Evolutionary conservation across 192 early-diverging fungal species (phyloP), one percentile per base, ranked within the genome.

Genomic region (Backusella liffmaniae): DNA sequence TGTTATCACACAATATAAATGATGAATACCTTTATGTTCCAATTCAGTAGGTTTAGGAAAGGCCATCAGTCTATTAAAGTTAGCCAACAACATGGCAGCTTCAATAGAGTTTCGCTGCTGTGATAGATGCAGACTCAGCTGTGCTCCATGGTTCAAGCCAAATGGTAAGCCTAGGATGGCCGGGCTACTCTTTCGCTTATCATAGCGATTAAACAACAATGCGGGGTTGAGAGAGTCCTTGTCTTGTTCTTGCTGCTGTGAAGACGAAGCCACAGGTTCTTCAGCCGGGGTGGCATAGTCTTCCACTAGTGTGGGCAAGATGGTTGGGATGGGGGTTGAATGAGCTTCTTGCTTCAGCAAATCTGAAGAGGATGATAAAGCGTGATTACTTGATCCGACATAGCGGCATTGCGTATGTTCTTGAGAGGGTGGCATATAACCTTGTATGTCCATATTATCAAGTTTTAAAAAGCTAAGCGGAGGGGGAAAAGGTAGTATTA

Each of bases 181-280:
- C 4, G 80, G 80, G 74, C 80, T 81, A 75, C 80, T 81, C 39
- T 81, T 81, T 36, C 80, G 72, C 41, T 81, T 81, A 32, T 81
- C 80, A 32, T 73, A 77, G n/a, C 56, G 42, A 30, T 70, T 65
- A 69, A 77, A 66, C 9, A 81, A 23, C 10, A 81, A 34, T 23
- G 73, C 72, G 67, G 76, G 67, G 39, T 79, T 44, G 10, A 74
- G 29, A 36, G 32, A 26, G 30, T 73, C 34, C 37, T 76, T 36
- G 26, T 66, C 35, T 15, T 59, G 29, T 7, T 62, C 56, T 62
- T 62, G 23, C 9, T 18, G 15, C 18, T 72, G 72, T 46, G 16
- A 49, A 23, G 69, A 51, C 2, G 44, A 36, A 10, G 51, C 44
- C 4, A 65, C 5, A 62, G 66, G 15, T 13, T 67, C 65, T 67